phyloP scores from a whole-genome alignment of 164 flowering plant genomes.

The Vitis riparia region DNA sequence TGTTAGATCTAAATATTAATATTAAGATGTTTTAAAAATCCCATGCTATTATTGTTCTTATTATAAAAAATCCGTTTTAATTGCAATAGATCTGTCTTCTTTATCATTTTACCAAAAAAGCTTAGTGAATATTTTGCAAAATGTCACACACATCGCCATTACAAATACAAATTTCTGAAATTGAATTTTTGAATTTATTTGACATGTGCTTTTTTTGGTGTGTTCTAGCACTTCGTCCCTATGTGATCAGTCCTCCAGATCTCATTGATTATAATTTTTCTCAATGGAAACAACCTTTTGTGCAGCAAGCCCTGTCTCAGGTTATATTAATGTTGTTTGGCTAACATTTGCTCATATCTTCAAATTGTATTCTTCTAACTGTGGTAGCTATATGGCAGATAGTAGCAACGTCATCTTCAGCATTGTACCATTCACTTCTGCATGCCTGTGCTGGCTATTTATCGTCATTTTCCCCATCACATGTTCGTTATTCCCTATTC shows the following conservation, averaged over 20 bases:
- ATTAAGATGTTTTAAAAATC: background rate
- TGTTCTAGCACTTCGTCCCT: constrained; percentile 83
- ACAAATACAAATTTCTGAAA: too few species aligned
- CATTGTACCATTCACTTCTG: constrained; percentile 67
- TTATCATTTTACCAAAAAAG: too few species aligned
- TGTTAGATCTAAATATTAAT: background rate
- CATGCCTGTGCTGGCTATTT: constrained; percentile 84
- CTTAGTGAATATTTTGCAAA: too few species aligned
- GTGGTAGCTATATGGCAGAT: constrained; percentile 53
- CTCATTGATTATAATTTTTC: constrained; percentile 65
- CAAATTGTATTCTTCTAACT: constrained; percentile 10
- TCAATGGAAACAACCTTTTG: constrained; percentile 75
- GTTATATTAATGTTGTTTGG: constrained; percentile 27
- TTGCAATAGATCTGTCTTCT: background rate
- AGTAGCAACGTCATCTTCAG: constrained; percentile 60
- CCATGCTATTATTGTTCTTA: background rate
- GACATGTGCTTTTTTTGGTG: constrained; percentile 10
- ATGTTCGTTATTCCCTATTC: constrained; percentile 47
- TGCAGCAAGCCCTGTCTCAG: constrained; percentile 83
- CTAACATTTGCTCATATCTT: background rate
- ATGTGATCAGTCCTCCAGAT: constrained; percentile 41
- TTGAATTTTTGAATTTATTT: background rate
- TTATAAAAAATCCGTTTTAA: background rate
- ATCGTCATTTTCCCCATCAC: constrained; percentile 77
- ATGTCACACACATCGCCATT: too few species aligned